Percentiles rank a stretch among this genome's conserved stretches.
These are phyloP conservation scores for Pseudogymnoascus sp. DNA, from an alignment of 2,329 filamentous ascomycete genomes.

Conservation along the genomic window DNA sequence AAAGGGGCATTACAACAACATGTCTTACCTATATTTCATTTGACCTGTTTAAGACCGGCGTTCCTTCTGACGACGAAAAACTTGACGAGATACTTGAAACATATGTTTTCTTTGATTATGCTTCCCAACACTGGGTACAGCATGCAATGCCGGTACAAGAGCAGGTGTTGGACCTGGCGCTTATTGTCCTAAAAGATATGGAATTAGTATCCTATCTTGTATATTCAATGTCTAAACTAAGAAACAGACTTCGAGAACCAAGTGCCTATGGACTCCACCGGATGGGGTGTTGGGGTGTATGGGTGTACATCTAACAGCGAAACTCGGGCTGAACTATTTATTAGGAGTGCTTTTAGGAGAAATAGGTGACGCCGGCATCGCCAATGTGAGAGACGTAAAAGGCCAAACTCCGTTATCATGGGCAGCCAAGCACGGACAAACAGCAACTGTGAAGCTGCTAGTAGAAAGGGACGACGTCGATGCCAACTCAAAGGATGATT, in stretches of 20 bases:
- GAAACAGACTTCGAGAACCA: too few species aligned
- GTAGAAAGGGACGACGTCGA: not conserved
- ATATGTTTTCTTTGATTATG: not conserved
- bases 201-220: not conserved
- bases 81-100: not conserved
- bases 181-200: not conserved
- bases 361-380: not conserved
- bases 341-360: not conserved
- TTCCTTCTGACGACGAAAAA: not conserved
- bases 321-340: conserved; percentile 12
- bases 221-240: not conserved
- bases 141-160: not conserved
- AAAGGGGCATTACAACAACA: not conserved
- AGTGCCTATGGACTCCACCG: too few species aligned
- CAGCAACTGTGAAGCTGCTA: not conserved
- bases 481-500: too few species aligned
- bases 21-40: not conserved
- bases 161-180: not conserved
- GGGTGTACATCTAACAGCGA: conserved; percentile 17
- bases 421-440: not conserved
- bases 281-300: not conserved
- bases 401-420: conserved; percentile 5
- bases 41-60: not conserved
- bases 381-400: not conserved
- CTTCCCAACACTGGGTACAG: not conserved